Conservation (phyloP, 306 rosid genomes). For the Vicia sativa region DNA sequence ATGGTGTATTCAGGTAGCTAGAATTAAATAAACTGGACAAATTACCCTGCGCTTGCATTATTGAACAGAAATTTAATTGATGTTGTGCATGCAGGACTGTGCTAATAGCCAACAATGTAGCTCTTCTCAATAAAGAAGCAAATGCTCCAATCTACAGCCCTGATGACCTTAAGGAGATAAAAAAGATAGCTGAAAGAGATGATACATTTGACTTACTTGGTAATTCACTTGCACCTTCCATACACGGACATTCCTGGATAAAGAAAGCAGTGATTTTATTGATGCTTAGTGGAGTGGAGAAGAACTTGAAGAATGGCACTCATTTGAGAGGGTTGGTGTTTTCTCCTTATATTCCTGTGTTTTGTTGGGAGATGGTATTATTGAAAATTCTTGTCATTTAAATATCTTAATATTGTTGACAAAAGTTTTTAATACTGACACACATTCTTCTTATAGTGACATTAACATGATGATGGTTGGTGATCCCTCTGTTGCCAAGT, state of each 20-base stretch:
- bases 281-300: conserved; percentile 97
- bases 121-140: conserved; percentile 96
- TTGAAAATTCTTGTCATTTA: conserved; percentile 15
- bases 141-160: conserved; percentile 84
- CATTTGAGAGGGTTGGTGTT: conserved; percentile 92
- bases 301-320: conserved; percentile 95
- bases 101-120: conserved; percentile 86
- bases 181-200: conserved; percentile 80
- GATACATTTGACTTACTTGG: conserved; percentile 94
- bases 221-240: conserved; percentile 95
- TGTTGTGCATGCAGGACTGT: conserved; percentile 69
- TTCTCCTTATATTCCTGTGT: conserved; percentile 25
- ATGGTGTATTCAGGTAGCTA: conserved; percentile 93
- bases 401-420: conserved; percentile 27
- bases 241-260: conserved; percentile 96
- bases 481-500: conserved; percentile 99
- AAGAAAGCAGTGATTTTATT: conserved; percentile 90
- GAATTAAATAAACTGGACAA: conserved; percentile 11
- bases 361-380: conserved; percentile 27
- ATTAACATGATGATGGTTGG: conserved; percentile 99
- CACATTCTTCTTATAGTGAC: conserved; percentile 61
- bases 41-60: conserved; percentile 18
- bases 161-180: conserved; percentile 78
- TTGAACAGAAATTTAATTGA: conserved; percentile 34
- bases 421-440: conserved; percentile 14